Percentiles rank a stretch among this genome's conserved stretches.
Evolutionary conservation across 805 yeast species (phyloP).

Genomic region (Dipodascus geniculatus): DNA sequence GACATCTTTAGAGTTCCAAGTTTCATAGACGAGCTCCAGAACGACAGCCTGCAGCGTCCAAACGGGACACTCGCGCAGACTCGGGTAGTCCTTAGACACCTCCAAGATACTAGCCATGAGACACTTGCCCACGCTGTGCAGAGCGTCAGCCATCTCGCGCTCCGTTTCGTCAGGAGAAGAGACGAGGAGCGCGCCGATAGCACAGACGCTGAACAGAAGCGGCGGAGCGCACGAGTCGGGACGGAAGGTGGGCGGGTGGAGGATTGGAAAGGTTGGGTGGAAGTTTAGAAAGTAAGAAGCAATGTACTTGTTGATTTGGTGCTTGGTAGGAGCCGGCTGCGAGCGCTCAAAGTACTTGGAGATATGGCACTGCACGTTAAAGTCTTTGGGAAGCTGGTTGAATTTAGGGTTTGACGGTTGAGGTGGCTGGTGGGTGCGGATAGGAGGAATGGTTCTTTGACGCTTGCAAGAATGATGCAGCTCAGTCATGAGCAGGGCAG

Average conservation of each 20-base stretch:
- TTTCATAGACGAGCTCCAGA: slow-evolving; percentile 18
- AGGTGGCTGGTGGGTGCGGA: background rate
- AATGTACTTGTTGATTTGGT: slow-evolving; percentile 22
- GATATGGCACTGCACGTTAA: slow-evolving; percentile 8
- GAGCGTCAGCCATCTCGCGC: slow-evolving; percentile 12
- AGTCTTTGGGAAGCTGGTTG: slow-evolving; percentile 7
- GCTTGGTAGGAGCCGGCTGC: slow-evolving; percentile 16
- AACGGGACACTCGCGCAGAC: slow-evolving; percentile 16
- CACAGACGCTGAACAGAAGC: slow-evolving; percentile 23
- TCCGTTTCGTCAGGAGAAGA: slow-evolving; percentile 15
- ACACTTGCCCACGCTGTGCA: slow-evolving; percentile 20
- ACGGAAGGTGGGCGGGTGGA: slow-evolving; percentile 24
- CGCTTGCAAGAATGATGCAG: slow-evolving; percentile 13
- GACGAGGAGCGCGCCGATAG: slow-evolving; percentile 24
- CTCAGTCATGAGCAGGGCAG: slow-evolving; percentile 17
- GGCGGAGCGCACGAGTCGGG: slow-evolving; percentile 21
- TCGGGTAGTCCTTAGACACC: slow-evolving; percentile 18
- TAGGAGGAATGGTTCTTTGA: slow-evolving; percentile 2
- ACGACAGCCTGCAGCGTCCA: slow-evolving; percentile 23
- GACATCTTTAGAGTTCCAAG: slow-evolving; percentile 24
- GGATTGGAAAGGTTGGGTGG: slow-evolving; percentile 25
- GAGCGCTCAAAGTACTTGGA: slow-evolving; percentile 11
- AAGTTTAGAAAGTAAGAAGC: slow-evolving; percentile 22
- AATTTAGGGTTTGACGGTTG: slow-evolving; percentile 3
- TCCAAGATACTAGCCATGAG: slow-evolving; percentile 18